Evolutionary conservation across 1,284 basidiomycete genomes (phyloP), one percentile per base, ranked within the genome.

Genomic region (Sutorius eximius): DNA sequence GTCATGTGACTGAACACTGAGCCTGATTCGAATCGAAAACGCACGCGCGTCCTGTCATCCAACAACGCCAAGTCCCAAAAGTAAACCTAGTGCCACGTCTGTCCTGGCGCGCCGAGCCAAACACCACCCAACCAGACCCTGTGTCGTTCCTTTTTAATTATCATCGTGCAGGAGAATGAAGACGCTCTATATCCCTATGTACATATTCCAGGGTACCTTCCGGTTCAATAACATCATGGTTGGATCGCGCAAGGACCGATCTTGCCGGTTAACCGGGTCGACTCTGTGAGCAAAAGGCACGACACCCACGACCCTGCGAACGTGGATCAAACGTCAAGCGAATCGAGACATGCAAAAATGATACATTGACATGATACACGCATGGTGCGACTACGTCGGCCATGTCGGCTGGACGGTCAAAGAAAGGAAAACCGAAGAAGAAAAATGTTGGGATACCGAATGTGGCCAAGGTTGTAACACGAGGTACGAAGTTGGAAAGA

Each of bases 261-360:
- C 34, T 24, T 1, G 34, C 15, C 15, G 34, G 34, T 36, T 9
- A 16, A 3, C 34, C 34, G 34, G 6, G 36, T 36, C 16, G 24
- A 27, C 7, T n/a, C n/a, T n/a, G 36, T 20, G 11, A 20, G 18
- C 18, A 20, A 42, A n/a, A 42, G 41, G 41, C n/a, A 37, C 36
- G n/a, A 9, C 16, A 18, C 49, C 51, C 51, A 33, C 12, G 29
- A 52, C 34, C 29, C 51, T 52, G 49, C 16, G 34, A 52, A 27
- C 10, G 44, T 30, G 44, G 11, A 22, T 32, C 20, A 49, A 9
- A 32, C 18, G 44, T 30, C 29, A 27, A 20, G 9, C 1, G 16
- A 9, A 20, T 36, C 15, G 38, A 12, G n/a, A 37, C n/a, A 18
- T 37, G n/a, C n/a, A 18, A 27, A 27, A 27, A 32, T 30, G 29